Conservation (phyloP, 2,329 filamentous ascomycete species). For the Acephala macrosclerotiorum region DNA sequence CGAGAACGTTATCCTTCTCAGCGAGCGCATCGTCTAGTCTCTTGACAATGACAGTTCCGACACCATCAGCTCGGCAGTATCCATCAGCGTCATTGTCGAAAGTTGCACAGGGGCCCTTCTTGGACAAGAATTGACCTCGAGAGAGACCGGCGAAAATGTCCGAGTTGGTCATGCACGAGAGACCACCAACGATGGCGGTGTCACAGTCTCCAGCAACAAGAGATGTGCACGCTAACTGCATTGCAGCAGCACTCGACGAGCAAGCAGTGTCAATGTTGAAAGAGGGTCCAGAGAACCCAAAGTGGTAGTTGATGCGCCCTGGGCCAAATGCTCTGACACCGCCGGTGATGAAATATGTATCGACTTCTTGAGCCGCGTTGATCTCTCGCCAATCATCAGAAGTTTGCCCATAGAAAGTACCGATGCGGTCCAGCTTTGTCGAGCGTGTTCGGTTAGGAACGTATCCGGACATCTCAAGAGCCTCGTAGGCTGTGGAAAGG, state of each 20-base stretch:
- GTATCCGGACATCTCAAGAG: conserved; percentile 81
- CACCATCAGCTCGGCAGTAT: conserved; percentile 60
- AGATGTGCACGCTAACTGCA: conserved; percentile 42
- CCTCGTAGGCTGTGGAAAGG: conserved; percentile 80
- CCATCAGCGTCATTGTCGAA: conserved; percentile 58
- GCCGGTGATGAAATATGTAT: conserved; percentile 44
- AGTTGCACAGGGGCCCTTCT: conserved; percentile 54
- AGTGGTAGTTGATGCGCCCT: conserved; percentile 50
- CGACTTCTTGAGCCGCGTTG: conserved; percentile 43
- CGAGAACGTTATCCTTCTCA: conserved; percentile 58
- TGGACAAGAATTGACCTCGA: conserved; percentile 43
- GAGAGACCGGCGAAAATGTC: conserved; percentile 43
- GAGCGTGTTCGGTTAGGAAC: conserved; percentile 52
- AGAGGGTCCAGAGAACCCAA: conserved; percentile 51
- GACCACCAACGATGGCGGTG: conserved; percentile 43
- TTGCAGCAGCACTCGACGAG: conserved; percentile 48
- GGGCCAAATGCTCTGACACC: conserved; percentile 44
- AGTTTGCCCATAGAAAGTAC: conserved; percentile 44
- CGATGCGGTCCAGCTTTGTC: conserved; percentile 51
- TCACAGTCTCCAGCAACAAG: conserved; percentile 43
- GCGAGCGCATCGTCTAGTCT: conserved; percentile 55
- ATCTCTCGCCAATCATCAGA: conserved; percentile 45
- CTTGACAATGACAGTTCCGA: conserved; percentile 58
- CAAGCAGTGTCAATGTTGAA: conserved; percentile 52
- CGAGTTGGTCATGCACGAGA: conserved; percentile 42